Evolutionary conservation across 148 eudicot genomes (phyloP).

Genomic region (Vaccinium myrtillus): DNA sequence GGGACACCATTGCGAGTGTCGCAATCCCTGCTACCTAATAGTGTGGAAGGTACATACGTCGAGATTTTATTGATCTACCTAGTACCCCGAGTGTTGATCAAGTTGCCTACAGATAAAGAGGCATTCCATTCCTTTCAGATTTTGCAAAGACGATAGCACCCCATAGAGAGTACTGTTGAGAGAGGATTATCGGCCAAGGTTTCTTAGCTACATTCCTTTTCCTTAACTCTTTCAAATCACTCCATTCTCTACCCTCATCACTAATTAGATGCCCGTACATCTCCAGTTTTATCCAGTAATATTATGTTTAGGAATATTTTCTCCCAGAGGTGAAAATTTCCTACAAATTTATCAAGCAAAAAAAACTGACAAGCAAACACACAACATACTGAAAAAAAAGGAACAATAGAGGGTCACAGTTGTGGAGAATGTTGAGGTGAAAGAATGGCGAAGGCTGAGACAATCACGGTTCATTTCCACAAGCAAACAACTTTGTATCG

Average conservation of each 20-base stretch:
- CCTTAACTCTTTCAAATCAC: neutral
- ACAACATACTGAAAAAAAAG: neutral
- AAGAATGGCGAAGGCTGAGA: neutral
- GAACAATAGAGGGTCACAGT: neutral
- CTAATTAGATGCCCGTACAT: neutral
- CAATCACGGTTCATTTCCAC: neutral
- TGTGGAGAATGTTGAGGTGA: slow-evolving; percentile 11
- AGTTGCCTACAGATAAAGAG: neutral
- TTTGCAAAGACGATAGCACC: neutral
- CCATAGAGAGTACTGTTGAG: neutral
- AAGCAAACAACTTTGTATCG: neutral
- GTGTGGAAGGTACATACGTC: neutral
- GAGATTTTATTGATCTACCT: neutral
- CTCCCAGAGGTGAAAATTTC: neutral
- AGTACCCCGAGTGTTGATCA: neutral
- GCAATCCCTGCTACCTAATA: neutral
- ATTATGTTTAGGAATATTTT: neutral
- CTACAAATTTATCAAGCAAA: neutral
- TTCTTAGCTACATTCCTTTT: neutral
- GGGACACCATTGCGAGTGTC: no score
- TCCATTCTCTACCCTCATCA: neutral
- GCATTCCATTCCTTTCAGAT: neutral
- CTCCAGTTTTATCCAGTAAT: neutral
- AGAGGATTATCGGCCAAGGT: neutral
- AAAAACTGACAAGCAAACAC: no score